Base-by-base conservation (phyloP, 805 yeast species). In the Blastobotrys terrestris region DNA sequence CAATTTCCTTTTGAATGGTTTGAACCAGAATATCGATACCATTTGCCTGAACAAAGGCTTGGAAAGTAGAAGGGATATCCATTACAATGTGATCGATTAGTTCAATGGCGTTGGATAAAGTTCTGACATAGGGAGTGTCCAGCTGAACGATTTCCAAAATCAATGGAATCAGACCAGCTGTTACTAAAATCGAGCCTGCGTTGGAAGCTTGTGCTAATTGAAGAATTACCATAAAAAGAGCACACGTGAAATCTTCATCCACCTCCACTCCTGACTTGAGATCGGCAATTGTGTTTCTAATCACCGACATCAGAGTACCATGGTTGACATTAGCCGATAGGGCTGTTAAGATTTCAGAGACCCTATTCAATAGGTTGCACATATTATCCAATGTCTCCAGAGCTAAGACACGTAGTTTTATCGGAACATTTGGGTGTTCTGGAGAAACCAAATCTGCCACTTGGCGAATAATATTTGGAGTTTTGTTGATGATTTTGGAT, bases 251-350 rank as follows among this genome's bases (percentile, higher is more conserved):
- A 22, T 76, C 77, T 54, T 82, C 83, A 22, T 77, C 79, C 4
- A 72, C 64, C 3, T 62, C 56, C 1, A 68, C 74, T 1, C 77
- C 75, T 7, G 71, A 69, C 47, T 72, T 67, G 39, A 81, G 58
- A 43, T 75, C 69, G 53, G 81, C 79, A 51, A 79, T 72, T n/a
- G 88, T 79, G 44, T 74, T 74, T 53, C 91, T 77, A 26, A 90
- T 65, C 31, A 84, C 77, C 62, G 87, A 90, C 70, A 85, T 87
- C 41, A 91, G 63, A 11, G 82, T 69, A 1, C 97, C 97, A 67
- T 91, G 96, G 55, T 83, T 81, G 41, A 91, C 89, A 64, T 88
- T 88, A 7, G 94, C 97, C 18, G 94, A 88, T 57, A 90, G 67
- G 11, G 87, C 82, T 53, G 89, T 76, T 50, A 90, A 74, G 19